phyloP scores from a whole-genome alignment of 805 yeast species.

The Lachancea sp. region DNA sequence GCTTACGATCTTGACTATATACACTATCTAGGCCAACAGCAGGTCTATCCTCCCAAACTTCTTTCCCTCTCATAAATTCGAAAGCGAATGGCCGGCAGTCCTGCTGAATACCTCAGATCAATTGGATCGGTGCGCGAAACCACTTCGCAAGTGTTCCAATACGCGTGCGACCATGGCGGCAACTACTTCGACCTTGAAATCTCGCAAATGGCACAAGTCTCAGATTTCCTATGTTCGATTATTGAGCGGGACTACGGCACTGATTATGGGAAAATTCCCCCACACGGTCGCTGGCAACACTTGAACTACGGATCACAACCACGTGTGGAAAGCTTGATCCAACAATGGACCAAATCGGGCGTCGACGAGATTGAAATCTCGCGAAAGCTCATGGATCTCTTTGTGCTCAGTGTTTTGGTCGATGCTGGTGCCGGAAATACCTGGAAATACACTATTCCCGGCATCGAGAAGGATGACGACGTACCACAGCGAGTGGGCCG shows the following conservation, averaged over 20 bases:
- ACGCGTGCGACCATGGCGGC: slow-evolving; percentile 32
- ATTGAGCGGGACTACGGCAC: slow-evolving; percentile 42
- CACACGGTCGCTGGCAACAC: slow-evolving; percentile 66
- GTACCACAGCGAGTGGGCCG: slow-evolving; percentile 29
- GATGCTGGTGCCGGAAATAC: slow-evolving; percentile 65
- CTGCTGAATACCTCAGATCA: slow-evolving; percentile 37
- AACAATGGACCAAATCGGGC: slow-evolving; percentile 33
- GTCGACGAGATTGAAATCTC: slow-evolving; percentile 41
- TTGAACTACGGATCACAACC: slow-evolving; percentile 45
- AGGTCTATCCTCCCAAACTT: not conserved
- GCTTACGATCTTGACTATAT: no score
- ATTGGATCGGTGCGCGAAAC: slow-evolving; percentile 53
- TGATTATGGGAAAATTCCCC: slow-evolving; percentile 44
- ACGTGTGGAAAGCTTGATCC: slow-evolving; percentile 41
- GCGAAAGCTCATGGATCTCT: slow-evolving; percentile 48
- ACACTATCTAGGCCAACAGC: no score
- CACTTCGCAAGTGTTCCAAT: slow-evolving; percentile 38
- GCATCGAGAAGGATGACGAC: slow-evolving; percentile 15
- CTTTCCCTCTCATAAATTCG: no score
- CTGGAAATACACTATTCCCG: slow-evolving; percentile 45
- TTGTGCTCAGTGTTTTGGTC: slow-evolving; percentile 52
- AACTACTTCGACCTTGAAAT: slow-evolving; percentile 41
- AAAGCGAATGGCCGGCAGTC: slow-evolving; percentile 4
- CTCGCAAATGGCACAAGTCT: slow-evolving; percentile 36
- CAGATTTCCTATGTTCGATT: slow-evolving; percentile 41